A percentile compares a stretch with the other conserved stretches of the same genome.
Evolutionary conservation across 2,329 filamentous ascomycete genomes (phyloP).

Genomic region (Didymella sp.): DNA sequence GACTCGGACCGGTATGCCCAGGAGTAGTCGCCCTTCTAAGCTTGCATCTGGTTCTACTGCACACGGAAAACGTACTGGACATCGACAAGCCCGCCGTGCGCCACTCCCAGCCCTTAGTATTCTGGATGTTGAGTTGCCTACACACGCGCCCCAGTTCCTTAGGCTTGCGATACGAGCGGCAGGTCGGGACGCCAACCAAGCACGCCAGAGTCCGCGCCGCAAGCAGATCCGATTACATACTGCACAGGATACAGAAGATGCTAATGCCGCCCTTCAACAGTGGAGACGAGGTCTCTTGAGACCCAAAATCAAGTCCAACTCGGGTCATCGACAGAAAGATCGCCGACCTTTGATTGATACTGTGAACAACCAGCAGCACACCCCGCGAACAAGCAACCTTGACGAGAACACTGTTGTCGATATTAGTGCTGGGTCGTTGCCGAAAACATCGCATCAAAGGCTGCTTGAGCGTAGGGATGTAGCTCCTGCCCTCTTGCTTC

Average conservation of each 20-base stretch:
- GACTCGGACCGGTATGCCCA: slow-evolving; percentile 1
- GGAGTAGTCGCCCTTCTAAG: slow-evolving; percentile 2
- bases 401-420: background rate
- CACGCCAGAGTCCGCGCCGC: slow-evolving; percentile 58
- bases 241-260: slow-evolving; percentile 62
- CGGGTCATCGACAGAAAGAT: background rate
- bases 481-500: slow-evolving; percentile 19
- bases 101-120: slow-evolving; percentile 55
- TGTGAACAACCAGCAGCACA: slow-evolving; percentile 29
- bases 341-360: slow-evolving; percentile 29
- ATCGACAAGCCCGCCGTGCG: slow-evolving; percentile 21
- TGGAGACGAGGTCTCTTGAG: slow-evolving; percentile 58
- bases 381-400: background rate
- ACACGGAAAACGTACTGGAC: slow-evolving; percentile 16
- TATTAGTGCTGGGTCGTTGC: background rate
- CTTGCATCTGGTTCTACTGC: background rate
- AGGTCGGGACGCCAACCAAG: slow-evolving; percentile 56
- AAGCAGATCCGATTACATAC: slow-evolving; percentile 63
- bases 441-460: background rate
- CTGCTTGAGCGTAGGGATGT: slow-evolving; percentile 4
- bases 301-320: slow-evolving; percentile 19
- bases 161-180: slow-evolving; percentile 62
- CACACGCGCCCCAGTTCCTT: slow-evolving; percentile 60
- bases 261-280: slow-evolving; percentile 56
- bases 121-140: slow-evolving; percentile 56